Base-by-base conservation (phyloP, 306 rosid species). In the Pachyrhizus erosus region DNA sequence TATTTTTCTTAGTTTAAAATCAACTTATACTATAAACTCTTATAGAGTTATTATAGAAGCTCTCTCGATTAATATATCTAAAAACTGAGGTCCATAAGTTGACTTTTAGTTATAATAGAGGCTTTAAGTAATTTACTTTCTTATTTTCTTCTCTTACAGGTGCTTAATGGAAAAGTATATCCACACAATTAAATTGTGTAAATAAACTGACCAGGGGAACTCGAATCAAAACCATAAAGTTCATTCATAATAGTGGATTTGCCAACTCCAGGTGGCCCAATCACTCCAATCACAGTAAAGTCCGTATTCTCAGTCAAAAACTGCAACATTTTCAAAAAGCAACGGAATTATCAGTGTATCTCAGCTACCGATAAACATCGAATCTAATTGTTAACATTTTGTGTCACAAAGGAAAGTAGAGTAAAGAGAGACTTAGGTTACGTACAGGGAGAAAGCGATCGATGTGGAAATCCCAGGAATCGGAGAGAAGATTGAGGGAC, bases 191-290 rank as follows among this genome's bases (percentile, higher is more conserved):
- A 77, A 67, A 54, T 27, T 27, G 72, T 34, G 60, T 31, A 37
- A 76, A 71, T n/a, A 68, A 7, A 77, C 92, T 76, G 31, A 94
- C 97, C 96, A 17, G 97, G 92, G 20, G 97, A 91, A 73, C 76
- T 87, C 37, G 94, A 88, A 84, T 94, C 96, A 67, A 86, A 94
- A 33, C 97, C 98, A 82, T 94, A 94, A 68, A 92, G 86, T 82
- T 94, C 91, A 81, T 94, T 94, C 98, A 94, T 85, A 29, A 94
- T 91, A 45, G 91, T 92, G 1, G 98, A 92, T 64, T 94, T 94
- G 64, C 98, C 98, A 27, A 91, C 97, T 24, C 97, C 97, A 17
- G 96, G 89, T 7, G 97, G 92, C 13, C 98, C 97, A 77, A 94
- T 92, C 58, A 94, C 92, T 29, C 98, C 98, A 67, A 94, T 87